Evolutionary conservation across 108 stramenopile genomes (phyloP).

Genomic region (Mediolabrus comicus): DNA sequence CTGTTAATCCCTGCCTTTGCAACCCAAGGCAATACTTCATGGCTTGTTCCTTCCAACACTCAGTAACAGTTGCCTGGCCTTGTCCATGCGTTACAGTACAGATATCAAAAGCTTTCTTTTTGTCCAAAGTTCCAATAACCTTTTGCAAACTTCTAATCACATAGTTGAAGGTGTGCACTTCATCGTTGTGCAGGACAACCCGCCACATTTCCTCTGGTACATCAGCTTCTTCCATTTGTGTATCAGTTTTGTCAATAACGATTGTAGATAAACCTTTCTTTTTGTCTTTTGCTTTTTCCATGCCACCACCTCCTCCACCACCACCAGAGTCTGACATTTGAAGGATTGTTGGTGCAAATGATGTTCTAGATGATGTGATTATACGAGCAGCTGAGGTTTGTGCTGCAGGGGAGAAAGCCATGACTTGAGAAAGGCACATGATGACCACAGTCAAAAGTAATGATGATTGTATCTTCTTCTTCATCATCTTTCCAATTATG

Average conservation of each 20-base stretch:
- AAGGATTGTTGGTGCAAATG: slow-evolving; percentile 21
- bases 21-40: slow-evolving; percentile 87
- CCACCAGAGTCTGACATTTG: slow-evolving; percentile 48
- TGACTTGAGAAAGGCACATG: background rate
- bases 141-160: slow-evolving; percentile 89
- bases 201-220: slow-evolving; percentile 80
- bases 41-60: slow-evolving; percentile 90
- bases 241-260: slow-evolving; percentile 75
- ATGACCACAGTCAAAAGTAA: background rate
- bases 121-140: slow-evolving; percentile 82
- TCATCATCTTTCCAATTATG: background rate
- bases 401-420: background rate
- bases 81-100: slow-evolving; percentile 89
- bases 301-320: slow-evolving; percentile 47
- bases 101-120: slow-evolving; percentile 89
- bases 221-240: slow-evolving; percentile 76
- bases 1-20: slow-evolving; percentile 90
- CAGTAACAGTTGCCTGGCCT: slow-evolving; percentile 91
- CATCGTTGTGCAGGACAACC: slow-evolving; percentile 95
- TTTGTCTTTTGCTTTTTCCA: slow-evolving; percentile 48
- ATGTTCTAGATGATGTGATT: slow-evolving; percentile 4
- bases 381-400: background rate
- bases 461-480: background rate
- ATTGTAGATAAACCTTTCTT: slow-evolving; percentile 73
- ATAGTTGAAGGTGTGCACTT: slow-evolving; percentile 95